Base-by-base conservation (phyloP, 2,329 filamentous ascomycete species). In the Aspergillus latus region DNA sequence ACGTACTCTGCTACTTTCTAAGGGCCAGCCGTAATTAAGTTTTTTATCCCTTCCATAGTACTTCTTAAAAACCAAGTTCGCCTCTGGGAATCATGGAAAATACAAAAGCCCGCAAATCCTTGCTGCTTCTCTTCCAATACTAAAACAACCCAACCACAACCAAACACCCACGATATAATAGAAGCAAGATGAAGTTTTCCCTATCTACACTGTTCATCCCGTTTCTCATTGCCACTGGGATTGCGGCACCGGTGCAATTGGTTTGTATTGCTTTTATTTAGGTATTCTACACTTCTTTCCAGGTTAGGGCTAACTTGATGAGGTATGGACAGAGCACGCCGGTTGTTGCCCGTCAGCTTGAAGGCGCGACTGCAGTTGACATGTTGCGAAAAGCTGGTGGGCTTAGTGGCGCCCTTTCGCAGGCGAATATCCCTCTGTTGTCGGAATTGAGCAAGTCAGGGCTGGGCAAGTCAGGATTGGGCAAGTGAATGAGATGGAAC, bases 101-200 rank as follows among this genome's bases (percentile, higher is more conserved):
- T 34, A 7, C 8, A 34, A 34, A 9, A 34, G 2, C 32, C 9
- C 32, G 32, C 32, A 3, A 34, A 34, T 7, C 32, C 11, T 13
- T 34, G 8, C 32, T 34, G 26, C 26, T 5, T 28, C 5, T 5
- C 26, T 28, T 5, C 32, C 32, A 34, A 9, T 34, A 13, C 32
- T 34, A 3, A 34, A 34, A 28, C 26, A 5, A 28, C 26, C 32
- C 21, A 13, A 28, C 26, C 26, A 15, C 11, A 11, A 9, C 11
- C 8, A 34, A 28, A 44, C 21, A 30, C 43, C 13, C 28, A 46
- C 40, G 9, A 28, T 21, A 50, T 32, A n/a, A 28, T 28, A 28
- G 26, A 28, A 5, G 26, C 4, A 28, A 55, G 34, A 58, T 55
- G 56, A 58, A 56, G 39, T 43, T 52, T 52, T 51, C 47, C 5